Conservation (phyloP, 2,329 filamentous ascomycete species). For the Dactylellina parvicollis region DNA sequence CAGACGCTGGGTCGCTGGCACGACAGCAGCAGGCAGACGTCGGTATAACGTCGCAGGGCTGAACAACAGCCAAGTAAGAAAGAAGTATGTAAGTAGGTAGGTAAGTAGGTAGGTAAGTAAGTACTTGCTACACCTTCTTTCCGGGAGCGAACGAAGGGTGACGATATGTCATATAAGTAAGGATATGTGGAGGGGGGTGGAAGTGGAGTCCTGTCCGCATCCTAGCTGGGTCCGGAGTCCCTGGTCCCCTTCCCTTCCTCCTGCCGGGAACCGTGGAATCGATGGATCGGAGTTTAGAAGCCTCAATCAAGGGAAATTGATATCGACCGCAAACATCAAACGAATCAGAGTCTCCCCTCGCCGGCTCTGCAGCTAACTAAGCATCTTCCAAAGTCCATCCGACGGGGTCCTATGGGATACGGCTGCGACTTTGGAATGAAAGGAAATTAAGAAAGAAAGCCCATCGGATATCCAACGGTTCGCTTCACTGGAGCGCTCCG, state of each 20-base stretch:
- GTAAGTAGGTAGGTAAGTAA: too few relatives aligned
- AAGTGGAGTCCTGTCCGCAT: constrained; percentile 5
- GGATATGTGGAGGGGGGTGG: constrained; percentile 3
- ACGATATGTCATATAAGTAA: too few relatives aligned
- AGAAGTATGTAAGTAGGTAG: too few relatives aligned
- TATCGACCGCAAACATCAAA: not conserved
- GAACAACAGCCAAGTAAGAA: too few relatives aligned
- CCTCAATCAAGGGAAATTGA: too few relatives aligned
- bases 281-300: too few relatives aligned
- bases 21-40: constrained; percentile 25
- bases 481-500: constrained; percentile 9
- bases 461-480: constrained; percentile 34
- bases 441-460: not conserved
- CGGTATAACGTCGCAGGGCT: constrained; percentile 26
- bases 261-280: not conserved
- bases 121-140: not conserved
- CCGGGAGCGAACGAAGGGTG: constrained; percentile 3
- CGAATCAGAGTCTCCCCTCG: not conserved
- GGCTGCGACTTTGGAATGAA: not conserved
- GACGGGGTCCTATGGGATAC: too few relatives aligned
- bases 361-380: too few relatives aligned
- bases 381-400: too few relatives aligned
- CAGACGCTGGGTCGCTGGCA: not conserved
- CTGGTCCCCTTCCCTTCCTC: not conserved
- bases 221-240: not conserved